Conservation (phyloP, 768 basidiomycete species). For the Macrolepiota albuminosa region DNA sequence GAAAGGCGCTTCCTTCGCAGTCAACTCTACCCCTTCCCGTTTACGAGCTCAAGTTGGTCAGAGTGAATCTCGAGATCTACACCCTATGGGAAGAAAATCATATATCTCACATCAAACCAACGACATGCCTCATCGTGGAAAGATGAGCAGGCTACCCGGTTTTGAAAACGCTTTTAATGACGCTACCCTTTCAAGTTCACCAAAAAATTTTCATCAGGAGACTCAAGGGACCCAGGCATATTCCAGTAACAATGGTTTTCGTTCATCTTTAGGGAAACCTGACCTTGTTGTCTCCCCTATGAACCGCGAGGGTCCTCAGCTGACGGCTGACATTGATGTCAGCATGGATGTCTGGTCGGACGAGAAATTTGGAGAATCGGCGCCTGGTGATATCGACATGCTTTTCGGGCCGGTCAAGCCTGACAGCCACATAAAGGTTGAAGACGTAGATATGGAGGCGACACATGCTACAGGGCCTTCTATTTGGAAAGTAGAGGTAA, state of each 20-base stretch:
- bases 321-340: background rate
- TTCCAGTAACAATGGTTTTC: background rate
- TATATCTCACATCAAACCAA: constrained; percentile 22
- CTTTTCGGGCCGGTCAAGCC: constrained; percentile 1
- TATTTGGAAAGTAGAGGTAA: constrained; percentile 56
- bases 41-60: constrained; percentile 30
- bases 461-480: constrained; percentile 31
- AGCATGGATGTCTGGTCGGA: constrained; percentile 1
- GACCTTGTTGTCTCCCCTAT: constrained; percentile 5
- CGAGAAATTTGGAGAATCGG: constrained; percentile 1
- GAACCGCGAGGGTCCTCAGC: background rate
- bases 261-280: background rate
- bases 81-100: constrained; percentile 29
- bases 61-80: constrained; percentile 18
- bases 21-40: constrained; percentile 34
- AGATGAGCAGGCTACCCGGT: constrained; percentile 36
- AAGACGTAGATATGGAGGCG: constrained; percentile 16
- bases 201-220: constrained; percentile 17
- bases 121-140: constrained; percentile 29
- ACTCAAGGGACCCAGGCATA: constrained; percentile 11
- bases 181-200: constrained; percentile 30
- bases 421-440: background rate
- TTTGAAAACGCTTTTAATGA: constrained; percentile 52
- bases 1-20: constrained; percentile 34
- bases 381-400: constrained; percentile 30